A percentile compares a stretch with the other conserved stretches of the same genome.
phyloP scores from a whole-genome alignment of 2,329 filamentous ascomycete genomes.

The Clonostachys solani region DNA sequence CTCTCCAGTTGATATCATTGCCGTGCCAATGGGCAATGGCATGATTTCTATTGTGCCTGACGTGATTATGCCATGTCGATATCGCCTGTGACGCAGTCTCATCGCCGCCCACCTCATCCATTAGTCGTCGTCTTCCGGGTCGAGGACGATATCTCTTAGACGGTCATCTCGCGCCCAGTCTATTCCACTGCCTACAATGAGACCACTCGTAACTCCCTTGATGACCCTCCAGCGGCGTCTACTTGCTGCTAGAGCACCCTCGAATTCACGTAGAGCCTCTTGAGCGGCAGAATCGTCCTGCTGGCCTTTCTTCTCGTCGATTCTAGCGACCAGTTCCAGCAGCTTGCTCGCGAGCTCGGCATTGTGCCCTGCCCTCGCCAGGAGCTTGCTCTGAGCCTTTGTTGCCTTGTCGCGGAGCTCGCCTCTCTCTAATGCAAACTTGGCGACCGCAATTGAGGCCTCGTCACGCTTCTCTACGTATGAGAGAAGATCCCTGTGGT shows the following conservation, averaged over 20 bases:
- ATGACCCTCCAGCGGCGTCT: slow-evolving; percentile 68
- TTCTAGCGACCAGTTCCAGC: slow-evolving; percentile 56
- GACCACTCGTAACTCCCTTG: slow-evolving; percentile 73
- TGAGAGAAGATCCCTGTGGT: slow-evolving; percentile 58
- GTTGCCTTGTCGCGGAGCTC: slow-evolving; percentile 48
- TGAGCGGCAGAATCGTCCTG: background rate
- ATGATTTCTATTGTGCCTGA: no score
- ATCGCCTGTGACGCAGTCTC: no score
- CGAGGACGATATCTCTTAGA: slow-evolving; percentile 68
- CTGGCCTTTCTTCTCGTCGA: slow-evolving; percentile 39
- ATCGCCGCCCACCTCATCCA: slow-evolving; percentile 5
- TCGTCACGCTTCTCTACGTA: slow-evolving; percentile 64
- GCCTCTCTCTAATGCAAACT: slow-evolving; percentile 49
- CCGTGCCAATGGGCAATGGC: no score
- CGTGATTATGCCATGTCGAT: no score
- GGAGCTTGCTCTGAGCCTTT: slow-evolving; percentile 52
- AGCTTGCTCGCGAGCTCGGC: slow-evolving; percentile 58
- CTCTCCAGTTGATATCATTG: no score
- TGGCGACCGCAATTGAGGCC: slow-evolving; percentile 59
- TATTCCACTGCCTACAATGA: slow-evolving; percentile 76
- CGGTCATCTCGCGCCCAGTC: slow-evolving; percentile 72
- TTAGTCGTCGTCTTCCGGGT: slow-evolving; percentile 44
- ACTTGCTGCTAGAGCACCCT: slow-evolving; percentile 56
- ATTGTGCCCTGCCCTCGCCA: slow-evolving; percentile 55
- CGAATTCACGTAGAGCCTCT: slow-evolving; percentile 43